Evolutionary conservation across 768 basidiomycete genomes (phyloP), one percentile per base, ranked within the genome.

Genomic region (Dioszegia aurantiaca): DNA sequence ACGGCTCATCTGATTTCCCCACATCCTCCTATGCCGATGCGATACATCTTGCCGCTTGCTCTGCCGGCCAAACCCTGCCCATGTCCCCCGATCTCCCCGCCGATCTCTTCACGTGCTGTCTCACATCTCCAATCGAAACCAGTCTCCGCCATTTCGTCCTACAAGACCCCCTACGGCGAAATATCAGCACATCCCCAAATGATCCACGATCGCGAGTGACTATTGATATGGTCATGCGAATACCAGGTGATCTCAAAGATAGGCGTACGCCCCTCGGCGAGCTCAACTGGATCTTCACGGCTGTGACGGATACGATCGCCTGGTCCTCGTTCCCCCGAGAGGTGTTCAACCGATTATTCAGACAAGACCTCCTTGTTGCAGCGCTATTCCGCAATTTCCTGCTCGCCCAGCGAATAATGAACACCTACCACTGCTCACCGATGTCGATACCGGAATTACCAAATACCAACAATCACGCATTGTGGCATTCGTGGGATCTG

Each of bases 211-310:
- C 69, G 5, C 62, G 68, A 39, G 68, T 77, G 24, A 76, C 77
- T n/a, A 82, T 87, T 27, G 91, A 97, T 69, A 89, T 91, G 88
- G 87, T 93, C 31, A 85, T 89, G 82, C 89, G 92, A 74, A 83
- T 99, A 12, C 95, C 95, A 0, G 95, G 95, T 9, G 93, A 97
- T 73, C 83, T 98, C 59, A 95, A 94, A 77, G 95, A 99, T 71
- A 84, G 95, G 19, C 84, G 93, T 24, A 98, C 95, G 0, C 93
- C 95, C 1, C 80, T 99, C 0, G 95, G 95, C 49, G 95, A 99
- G 78, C 83, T 99, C n/a, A 95, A 94, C 74, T 99, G 95, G 95
- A 98, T 98, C 62, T 98, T 98, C 78, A 98, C 92, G 0, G 91
- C 94, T 31, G 89, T 99, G 56, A 98, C 95, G 16, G 95, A 99